phyloP scores from a whole-genome alignment of 2,329 filamentous ascomycete species.

The Parascedosporium putredinis region DNA sequence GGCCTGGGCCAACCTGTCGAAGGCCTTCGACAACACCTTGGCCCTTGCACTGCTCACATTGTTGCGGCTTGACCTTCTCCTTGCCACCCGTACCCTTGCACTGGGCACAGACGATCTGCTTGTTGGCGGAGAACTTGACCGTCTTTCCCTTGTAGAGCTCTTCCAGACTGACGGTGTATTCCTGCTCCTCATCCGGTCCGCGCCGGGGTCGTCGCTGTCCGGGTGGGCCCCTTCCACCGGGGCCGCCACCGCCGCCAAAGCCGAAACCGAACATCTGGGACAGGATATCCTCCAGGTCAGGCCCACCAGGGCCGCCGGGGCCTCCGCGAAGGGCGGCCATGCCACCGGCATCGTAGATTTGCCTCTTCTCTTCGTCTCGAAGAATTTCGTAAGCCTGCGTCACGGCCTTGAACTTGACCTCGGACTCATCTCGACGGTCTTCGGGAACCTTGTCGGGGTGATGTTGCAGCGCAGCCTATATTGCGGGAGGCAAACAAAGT shows the following conservation, averaged over 20 bases:
- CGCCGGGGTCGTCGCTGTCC: conserved; percentile 53
- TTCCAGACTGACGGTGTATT: conserved; percentile 84
- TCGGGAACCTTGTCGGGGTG: conserved; percentile 95
- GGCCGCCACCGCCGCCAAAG: conserved; percentile 46
- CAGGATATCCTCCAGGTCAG: conserved; percentile 88
- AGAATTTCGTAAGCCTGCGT: conserved; percentile 97
- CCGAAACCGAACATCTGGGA: conserved; percentile 84
- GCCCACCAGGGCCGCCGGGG: conserved; percentile 37
- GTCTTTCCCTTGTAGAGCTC: conserved; percentile 99
- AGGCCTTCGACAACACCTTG: conserved; percentile 66
- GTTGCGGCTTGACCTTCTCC: conserved; percentile 75
- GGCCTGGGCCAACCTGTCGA: conserved; percentile 73
- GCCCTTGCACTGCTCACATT: conserved; percentile 78
- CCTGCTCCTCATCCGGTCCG: conserved; percentile 76
- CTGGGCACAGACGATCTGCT: conserved; percentile 77
- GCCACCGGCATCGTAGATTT: conserved; percentile 85
- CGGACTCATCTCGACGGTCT: conserved; percentile 72
- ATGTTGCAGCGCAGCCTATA: conserved; percentile 69
- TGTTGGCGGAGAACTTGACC: conserved; percentile 87
- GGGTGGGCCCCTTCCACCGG: conserved; percentile 32
- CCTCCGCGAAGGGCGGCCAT: conserved; percentile 82
- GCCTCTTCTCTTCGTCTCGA: conserved; percentile 85
- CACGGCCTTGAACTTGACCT: conserved; percentile 84
- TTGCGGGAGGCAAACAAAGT: conserved; percentile 8
- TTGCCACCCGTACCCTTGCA: conserved; percentile 89